A percentile compares a stretch with the other conserved stretches of the same genome.
Conservation (phyloP, 2,329 filamentous ascomycete genomes). For the Fusarium temperatum region DNA sequence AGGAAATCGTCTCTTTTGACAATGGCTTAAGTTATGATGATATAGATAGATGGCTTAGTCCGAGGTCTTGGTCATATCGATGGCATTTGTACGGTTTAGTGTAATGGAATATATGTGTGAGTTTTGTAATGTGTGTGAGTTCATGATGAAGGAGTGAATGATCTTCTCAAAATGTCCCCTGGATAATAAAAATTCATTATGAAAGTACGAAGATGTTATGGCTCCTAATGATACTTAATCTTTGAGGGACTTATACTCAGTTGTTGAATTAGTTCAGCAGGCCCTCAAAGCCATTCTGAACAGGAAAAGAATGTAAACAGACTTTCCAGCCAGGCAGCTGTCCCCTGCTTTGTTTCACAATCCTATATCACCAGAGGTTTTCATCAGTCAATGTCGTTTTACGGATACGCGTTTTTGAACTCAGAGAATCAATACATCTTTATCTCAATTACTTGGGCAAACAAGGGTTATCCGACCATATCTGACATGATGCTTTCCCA, state of each 20-base stretch:
- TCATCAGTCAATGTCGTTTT: neutral
- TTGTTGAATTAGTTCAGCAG: neutral
- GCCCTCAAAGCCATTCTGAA: neutral
- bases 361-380: neutral
- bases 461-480: conserved; percentile 37
- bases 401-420: neutral
- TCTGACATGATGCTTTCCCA: conserved; percentile 39
- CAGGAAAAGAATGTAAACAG: neutral
- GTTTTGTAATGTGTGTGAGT: neutral
- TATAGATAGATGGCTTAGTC: neutral
- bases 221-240: neutral
- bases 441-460: conserved; percentile 28
- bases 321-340: neutral
- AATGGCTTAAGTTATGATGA: neutral
- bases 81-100: neutral
- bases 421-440: conserved; percentile 6
- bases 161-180: neutral
- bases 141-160: neutral
- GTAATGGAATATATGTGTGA: neutral
- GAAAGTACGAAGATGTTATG: neutral
- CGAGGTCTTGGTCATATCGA: neutral
- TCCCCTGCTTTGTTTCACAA: neutral
- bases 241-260: neutral
- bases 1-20: neutral
- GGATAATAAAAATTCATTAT: neutral